Conservation (phyloP, 495 filamentous ascomycete species). For the Podospora anserina region DNA sequence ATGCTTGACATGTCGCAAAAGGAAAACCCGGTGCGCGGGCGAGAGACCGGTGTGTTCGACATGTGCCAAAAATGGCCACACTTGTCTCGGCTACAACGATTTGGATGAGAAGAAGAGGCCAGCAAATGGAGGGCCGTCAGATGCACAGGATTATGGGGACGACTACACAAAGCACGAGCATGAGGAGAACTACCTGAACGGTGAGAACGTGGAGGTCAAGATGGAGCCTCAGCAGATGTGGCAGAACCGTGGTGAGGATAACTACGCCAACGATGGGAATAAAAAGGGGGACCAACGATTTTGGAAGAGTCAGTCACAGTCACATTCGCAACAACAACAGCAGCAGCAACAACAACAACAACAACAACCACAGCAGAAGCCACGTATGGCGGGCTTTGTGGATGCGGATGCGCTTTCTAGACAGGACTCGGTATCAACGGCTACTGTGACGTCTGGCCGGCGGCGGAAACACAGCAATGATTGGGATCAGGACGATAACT, state of each 20-base stretch:
- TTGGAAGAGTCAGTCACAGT: slow-evolving; percentile 24
- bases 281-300: slow-evolving; percentile 36
- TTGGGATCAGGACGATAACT: slow-evolving; percentile 32
- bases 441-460: slow-evolving; percentile 18
- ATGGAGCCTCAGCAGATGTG: slow-evolving; percentile 18
- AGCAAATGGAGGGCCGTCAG: slow-evolving; percentile 23
- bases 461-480: slow-evolving; percentile 26
- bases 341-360: too few species aligned
- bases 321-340: slow-evolving; percentile 5
- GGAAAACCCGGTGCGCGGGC: slow-evolving; percentile 80
- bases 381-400: slow-evolving; percentile 25
- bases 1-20: slow-evolving; percentile 74
- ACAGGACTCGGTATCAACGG: slow-evolving; percentile 28
- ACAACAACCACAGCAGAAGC: not conserved
- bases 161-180: slow-evolving; percentile 25
- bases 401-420: slow-evolving; percentile 17
- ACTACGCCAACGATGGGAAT: slow-evolving; percentile 27
- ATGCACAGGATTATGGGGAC: slow-evolving; percentile 26
- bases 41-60: slow-evolving; percentile 73
- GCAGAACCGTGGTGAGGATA: slow-evolving; percentile 29
- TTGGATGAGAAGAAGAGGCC: slow-evolving; percentile 43
- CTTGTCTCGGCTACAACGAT: slow-evolving; percentile 66
- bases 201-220: slow-evolving; percentile 17
- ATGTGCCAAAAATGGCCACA: slow-evolving; percentile 70
- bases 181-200: slow-evolving; percentile 30